Evolutionary conservation across 768 basidiomycete species (phyloP).

Genomic region (Antrodiella citrinella): DNA sequence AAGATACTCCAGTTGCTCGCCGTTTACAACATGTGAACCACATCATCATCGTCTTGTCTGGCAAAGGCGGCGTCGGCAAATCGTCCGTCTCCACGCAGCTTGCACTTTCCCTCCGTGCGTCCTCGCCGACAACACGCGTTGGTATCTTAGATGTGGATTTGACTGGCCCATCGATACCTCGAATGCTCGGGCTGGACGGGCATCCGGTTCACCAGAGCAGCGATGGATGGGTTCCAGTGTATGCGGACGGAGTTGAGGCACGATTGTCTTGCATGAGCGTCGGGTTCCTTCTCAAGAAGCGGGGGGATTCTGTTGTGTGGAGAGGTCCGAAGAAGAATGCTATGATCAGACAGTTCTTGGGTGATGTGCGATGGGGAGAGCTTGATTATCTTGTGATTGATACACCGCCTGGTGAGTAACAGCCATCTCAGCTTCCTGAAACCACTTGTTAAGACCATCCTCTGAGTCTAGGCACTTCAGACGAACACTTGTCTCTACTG

Average conservation of each 20-base stretch:
- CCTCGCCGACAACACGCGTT: constrained; percentile 57
- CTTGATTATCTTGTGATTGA: constrained; percentile 92
- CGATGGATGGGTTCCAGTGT: constrained; percentile 97
- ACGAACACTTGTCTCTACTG: constrained; percentile 93
- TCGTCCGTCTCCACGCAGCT: constrained; percentile 93
- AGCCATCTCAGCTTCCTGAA: not conserved
- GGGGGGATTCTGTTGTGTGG: constrained; percentile 94
- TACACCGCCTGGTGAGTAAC: constrained; percentile 82
- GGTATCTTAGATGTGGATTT: constrained; percentile 93
- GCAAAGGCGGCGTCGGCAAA: constrained; percentile 98
- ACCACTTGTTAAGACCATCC: not conserved
- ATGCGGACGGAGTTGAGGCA: constrained; percentile 71
- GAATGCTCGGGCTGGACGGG: constrained; percentile 88
- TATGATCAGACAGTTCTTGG: constrained; percentile 94
- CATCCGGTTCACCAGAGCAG: constrained; percentile 88
- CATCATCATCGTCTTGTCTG: constrained; percentile 88
- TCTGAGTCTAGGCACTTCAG: constrained; percentile 77
- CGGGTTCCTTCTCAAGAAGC: constrained; percentile 86
- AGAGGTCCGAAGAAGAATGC: constrained; percentile 97
- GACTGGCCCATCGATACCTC: constrained; percentile 90
- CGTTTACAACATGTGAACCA: constrained; percentile 71
- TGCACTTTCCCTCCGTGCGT: constrained; percentile 76
- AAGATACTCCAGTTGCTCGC: constrained; percentile 55
- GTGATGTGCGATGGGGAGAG: constrained; percentile 92
- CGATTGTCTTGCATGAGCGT: constrained; percentile 94